A percentile compares a stretch with the other conserved stretches of the same genome.
Evolutionary conservation across 768 basidiomycete genomes (phyloP).

Genomic region (Hericium rajendrae): DNA sequence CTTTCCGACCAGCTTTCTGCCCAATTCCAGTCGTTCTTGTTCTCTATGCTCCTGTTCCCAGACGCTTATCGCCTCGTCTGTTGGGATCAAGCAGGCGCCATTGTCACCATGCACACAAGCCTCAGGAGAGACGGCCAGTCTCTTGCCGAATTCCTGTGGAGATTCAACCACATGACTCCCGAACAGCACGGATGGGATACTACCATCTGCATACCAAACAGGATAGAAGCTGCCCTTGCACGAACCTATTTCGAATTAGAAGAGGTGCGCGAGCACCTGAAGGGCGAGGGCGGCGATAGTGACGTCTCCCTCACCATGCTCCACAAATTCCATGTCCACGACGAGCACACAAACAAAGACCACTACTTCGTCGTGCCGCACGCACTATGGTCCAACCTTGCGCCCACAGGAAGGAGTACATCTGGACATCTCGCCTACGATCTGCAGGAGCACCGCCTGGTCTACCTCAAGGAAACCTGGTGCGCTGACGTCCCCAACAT

Average conservation of each 20-base stretch:
- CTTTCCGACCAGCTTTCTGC: background rate
- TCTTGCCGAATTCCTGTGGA: conserved; percentile 1
- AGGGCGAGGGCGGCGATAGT: no score
- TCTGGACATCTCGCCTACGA: background rate
- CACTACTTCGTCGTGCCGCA: background rate
- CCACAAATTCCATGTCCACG: background rate
- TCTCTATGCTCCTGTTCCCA: background rate
- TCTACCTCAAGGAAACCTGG: background rate
- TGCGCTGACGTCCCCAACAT: background rate
- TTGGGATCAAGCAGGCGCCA: conserved; percentile 1
- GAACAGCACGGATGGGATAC: background rate
- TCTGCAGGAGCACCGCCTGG: background rate
- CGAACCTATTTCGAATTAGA: background rate
- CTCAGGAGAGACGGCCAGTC: background rate
- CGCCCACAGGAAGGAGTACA: background rate
- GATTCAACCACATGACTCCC: background rate
- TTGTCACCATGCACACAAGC: background rate
- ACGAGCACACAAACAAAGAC: background rate
- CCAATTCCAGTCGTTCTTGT: background rate
- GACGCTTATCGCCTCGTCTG: background rate
- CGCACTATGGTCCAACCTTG: background rate
- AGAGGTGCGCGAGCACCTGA: background rate
- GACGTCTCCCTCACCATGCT: background rate
- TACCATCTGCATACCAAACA: background rate
- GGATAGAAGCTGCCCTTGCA: background rate